Percentiles rank a stretch among this genome's conserved stretches.
Conservation (phyloP, 768 basidiomycete genomes). For the Amanita polypyramis region DNA sequence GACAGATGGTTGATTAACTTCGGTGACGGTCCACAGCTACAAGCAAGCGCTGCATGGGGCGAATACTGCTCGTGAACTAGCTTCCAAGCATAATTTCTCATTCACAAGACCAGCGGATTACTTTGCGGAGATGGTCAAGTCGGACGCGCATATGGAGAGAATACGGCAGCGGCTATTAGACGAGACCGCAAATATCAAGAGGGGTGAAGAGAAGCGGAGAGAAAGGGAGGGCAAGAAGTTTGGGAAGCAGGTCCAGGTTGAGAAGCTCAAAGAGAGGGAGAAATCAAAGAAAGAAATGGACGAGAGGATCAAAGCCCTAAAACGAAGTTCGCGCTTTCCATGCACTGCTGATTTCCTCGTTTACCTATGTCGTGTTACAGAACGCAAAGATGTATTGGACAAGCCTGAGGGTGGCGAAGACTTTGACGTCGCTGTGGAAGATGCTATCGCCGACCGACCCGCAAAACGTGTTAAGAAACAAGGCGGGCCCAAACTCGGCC, state of each 20-base stretch:
- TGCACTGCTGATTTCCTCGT: neutral
- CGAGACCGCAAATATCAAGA: conserved; percentile 81
- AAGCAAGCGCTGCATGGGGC: conserved; percentile 88
- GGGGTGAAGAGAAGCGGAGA: conserved; percentile 81
- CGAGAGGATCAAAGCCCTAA: conserved; percentile 75
- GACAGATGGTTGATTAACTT: neutral
- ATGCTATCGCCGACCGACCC: conserved; percentile 71
- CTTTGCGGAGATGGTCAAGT: conserved; percentile 98
- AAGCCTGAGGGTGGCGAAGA: conserved; percentile 47
- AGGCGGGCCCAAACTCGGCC: conserved; percentile 34
- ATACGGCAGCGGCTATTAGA: conserved; percentile 86
- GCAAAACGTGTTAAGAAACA: conserved; percentile 37
- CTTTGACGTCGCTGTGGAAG: conserved; percentile 87
- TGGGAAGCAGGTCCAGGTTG: conserved; percentile 94
- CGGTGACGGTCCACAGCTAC: conserved; percentile 46
- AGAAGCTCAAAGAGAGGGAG: conserved; percentile 88
- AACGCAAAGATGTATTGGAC: conserved; percentile 77
- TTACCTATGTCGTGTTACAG: conserved; percentile 25
- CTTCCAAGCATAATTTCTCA: conserved; percentile 66
- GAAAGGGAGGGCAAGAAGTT: conserved; percentile 96
- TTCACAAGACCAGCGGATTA: conserved; percentile 92
- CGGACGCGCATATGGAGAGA: conserved; percentile 95
- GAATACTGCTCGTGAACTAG: conserved; percentile 65
- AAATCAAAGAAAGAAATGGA: conserved; percentile 87
- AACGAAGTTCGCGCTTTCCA: conserved; percentile 59